Evolutionary conservation across 2,329 filamentous ascomycete genomes (phyloP), one percentile per base, ranked within the genome.

Genomic region (Pseudogymnoascus sp.): DNA sequence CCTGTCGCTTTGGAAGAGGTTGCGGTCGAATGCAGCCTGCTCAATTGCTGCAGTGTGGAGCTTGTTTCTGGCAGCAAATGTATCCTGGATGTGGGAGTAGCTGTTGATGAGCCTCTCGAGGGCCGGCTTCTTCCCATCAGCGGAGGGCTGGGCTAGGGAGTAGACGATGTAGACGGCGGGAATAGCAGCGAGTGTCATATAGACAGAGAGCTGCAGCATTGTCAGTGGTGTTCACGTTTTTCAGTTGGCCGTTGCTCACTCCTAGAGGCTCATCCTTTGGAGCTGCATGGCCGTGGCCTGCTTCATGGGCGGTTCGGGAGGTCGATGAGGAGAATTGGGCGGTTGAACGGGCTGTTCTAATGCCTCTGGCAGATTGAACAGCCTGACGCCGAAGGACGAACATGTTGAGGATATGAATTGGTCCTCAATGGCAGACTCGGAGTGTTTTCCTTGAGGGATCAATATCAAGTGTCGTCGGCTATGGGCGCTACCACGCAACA

Each of bases 21-120:
- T 82, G 65, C 83, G 77, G 72, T 89, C 86, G 60, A 78, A 75
- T 37, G 83, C 86, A 23, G 85, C 86, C 75, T 84, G 82, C 77
- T 88, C 84, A 66, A 88, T 75, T 67, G 83, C 80, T 64, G 78
- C 77, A 9, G 82, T 84, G 74, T 87, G 86, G 61, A 87, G 71
- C 62, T 81, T 80, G 71, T 88, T 88, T 68, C 80, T 78, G 68
- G 79, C 76, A 62, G 80, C 80, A 74, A 79, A 84, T 43, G 76
- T 72, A 64, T 83, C 79, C 69, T 83, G 77, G 64, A 79, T 79
- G 21, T 80, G 75, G 37, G 79, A 78, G 73, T 82, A 87, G 68
- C 79, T 79, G 67, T 80, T 75, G 70, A 88, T 84, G 70, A 84
- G 28, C 28, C 65, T 70, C 73, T 80, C 79, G 64, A 83, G 71